Percentiles rank a stretch among this genome's conserved stretches.
Evolutionary conservation across 2,329 filamentous ascomycete species (phyloP).

Genomic region (Phaeosphaeria sp.): DNA sequence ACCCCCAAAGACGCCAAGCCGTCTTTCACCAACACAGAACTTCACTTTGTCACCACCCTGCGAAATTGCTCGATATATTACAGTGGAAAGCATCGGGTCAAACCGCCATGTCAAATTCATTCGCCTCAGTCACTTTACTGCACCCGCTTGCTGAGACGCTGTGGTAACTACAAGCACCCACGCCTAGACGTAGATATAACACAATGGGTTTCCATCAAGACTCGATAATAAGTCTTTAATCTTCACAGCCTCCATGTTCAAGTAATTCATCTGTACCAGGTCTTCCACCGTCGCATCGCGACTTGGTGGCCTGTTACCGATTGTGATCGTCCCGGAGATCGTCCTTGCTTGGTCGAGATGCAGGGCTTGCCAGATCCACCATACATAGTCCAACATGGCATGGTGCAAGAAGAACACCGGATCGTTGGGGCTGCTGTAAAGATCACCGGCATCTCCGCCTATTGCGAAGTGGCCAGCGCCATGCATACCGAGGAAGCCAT

Average conservation of each 20-base stretch:
- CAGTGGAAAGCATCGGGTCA: too few relatives aligned
- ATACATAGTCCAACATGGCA: constrained; percentile 54
- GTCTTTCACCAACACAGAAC: too few relatives aligned
- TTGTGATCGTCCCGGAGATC: constrained; percentile 48
- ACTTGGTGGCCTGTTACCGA: constrained; percentile 52
- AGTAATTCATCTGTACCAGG: constrained; percentile 47
- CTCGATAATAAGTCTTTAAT: constrained; percentile 52
- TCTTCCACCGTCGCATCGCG: constrained; percentile 55
- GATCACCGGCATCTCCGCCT: constrained; percentile 45
- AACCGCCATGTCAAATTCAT: too few relatives aligned
- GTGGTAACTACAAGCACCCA: neutral
- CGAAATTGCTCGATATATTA: too few relatives aligned
- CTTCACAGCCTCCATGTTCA: constrained; percentile 33
- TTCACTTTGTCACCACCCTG: too few relatives aligned
- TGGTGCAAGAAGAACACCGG: constrained; percentile 57
- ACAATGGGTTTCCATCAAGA: constrained; percentile 50
- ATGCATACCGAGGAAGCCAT: constrained; percentile 46
- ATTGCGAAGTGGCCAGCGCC: constrained; percentile 46
- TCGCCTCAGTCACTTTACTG: too few relatives aligned
- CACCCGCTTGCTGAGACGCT: neutral
- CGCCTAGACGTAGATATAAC: constrained; percentile 51
- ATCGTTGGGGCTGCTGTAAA: constrained; percentile 54
- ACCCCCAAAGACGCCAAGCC: too few relatives aligned
- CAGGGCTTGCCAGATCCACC: constrained; percentile 56
- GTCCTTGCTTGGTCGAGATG: constrained; percentile 18